Conservation (phyloP, 2,329 filamentous ascomycete species). For the Neopestalotiopsis sp. region DNA sequence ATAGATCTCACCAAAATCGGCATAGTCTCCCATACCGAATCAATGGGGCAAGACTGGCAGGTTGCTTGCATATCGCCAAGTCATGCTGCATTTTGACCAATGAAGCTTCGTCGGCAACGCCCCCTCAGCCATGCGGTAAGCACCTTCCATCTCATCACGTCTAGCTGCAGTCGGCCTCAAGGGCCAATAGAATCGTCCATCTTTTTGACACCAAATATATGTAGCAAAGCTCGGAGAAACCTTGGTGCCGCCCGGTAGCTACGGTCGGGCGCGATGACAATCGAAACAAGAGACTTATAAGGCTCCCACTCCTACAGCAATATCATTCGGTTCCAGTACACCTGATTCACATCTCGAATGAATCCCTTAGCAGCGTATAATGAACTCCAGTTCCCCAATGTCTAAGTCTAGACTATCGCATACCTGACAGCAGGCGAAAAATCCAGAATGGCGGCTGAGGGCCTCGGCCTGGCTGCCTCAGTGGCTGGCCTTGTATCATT, state of each 20-base stretch:
- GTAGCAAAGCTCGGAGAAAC: neutral
- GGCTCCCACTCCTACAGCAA: neutral
- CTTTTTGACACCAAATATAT: too few species aligned
- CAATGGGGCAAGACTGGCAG: too few species aligned
- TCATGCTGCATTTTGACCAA: too few species aligned
- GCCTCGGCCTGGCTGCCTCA: slow-evolving; percentile 16
- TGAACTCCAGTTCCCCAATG: neutral
- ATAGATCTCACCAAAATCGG: too few species aligned
- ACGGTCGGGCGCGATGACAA: neutral
- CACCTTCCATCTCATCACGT: too few species aligned
- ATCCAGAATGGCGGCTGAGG: slow-evolving; percentile 11
- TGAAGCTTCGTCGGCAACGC: too few species aligned
- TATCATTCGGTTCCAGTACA: neutral
- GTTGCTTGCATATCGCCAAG: too few species aligned
- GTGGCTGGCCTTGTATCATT: slow-evolving; percentile 18
- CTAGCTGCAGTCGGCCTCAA: too few species aligned
- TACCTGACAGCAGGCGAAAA: neutral
- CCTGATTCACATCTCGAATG: neutral
- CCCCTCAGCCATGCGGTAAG: too few species aligned
- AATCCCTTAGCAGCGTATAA: accelerated
- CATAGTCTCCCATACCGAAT: too few species aligned
- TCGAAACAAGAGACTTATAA: neutral
- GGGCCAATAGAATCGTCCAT: too few species aligned
- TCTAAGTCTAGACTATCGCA: neutral
- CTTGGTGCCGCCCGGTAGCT: neutral